Evolutionary conservation across 2,329 filamentous ascomycete genomes (phyloP), one percentile per base, ranked within the genome.

Genomic region (Sordariomycetes sp.): DNA sequence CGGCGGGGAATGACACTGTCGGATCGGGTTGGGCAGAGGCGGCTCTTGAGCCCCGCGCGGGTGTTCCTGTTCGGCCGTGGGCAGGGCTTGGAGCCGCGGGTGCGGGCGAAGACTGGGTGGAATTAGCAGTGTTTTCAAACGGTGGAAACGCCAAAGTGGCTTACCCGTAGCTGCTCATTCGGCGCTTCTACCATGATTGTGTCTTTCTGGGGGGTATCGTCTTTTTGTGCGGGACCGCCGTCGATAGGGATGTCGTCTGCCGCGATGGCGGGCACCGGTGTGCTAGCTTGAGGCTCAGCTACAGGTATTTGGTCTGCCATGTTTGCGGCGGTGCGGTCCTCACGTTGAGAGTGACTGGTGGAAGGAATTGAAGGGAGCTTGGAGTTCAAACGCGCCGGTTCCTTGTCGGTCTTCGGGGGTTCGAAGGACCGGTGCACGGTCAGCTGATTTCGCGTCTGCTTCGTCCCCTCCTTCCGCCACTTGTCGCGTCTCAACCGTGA

Each of bases 11-110:
- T n/a, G 61, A 57, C 43, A 63, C 65, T 18, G 57, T 55, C 5
- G 63, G 43, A 39, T 78, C 73, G 4, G 73, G 72, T 39, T 75
- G 71, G 30, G 63, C 67, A 20, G 73, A 78, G 7, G 69, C 63
- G 8, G 74, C 70, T 44, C 75, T 63, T 23, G 72, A 77, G 41
- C 61, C 57, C 38, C 59, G 54, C 35, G 61, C 59, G 42, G 63
- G 70, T 12, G 73, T 76, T 39, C 65, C 63, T 25, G 59, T 70
- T 37, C 70, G 58, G 6, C 52, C 54, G 9, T 61, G 57, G 15
- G 58, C 51, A 11, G 66, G 62, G 27, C 63, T 65, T 8, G 63
- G 57, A 15, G 49, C 42, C 17, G 44, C 47, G 6, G 58, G 55
- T 10, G 56, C 57, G 12, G 63, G 64, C 7, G 59, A 64, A 44